Percentiles rank a stretch among this genome's conserved stretches.
Conservation (phyloP, 1,284 basidiomycete genomes). For the Laetiporus sulphureus region DNA sequence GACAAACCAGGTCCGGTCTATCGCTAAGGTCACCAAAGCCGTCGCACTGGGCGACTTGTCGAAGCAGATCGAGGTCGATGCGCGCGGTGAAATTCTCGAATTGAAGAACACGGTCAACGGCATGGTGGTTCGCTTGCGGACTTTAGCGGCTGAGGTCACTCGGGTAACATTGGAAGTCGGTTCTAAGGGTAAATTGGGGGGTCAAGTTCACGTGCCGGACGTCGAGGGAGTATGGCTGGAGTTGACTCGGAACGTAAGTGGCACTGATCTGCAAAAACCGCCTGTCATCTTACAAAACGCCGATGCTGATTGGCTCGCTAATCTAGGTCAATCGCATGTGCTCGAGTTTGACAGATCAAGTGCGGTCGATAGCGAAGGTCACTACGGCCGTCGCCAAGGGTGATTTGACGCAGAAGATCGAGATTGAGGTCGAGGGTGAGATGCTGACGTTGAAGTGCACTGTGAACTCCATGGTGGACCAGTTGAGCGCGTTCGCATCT, state of each 20-base stretch:
- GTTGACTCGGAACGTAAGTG: slow-evolving; percentile 78
- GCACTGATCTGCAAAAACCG: slow-evolving; percentile 8
- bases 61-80: slow-evolving; percentile 96
- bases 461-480: slow-evolving; percentile 86
- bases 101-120: slow-evolving; percentile 98
- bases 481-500: slow-evolving; percentile 85
- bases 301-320: slow-evolving; percentile 5
- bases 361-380: slow-evolving; percentile 86
- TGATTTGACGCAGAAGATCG: slow-evolving; percentile 86
- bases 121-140: slow-evolving; percentile 89
- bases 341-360: slow-evolving; percentile 89
- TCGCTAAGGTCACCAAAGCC: slow-evolving; percentile 96
- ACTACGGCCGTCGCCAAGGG: slow-evolving; percentile 91
- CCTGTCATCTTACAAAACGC: slow-evolving; percentile 1
- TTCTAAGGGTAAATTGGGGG: slow-evolving; percentile 85
- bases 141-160: slow-evolving; percentile 93
- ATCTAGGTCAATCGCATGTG: slow-evolving; percentile 88
- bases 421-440: slow-evolving; percentile 90
- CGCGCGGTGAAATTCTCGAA: slow-evolving; percentile 94
- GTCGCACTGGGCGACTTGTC: slow-evolving; percentile 94
- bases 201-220: slow-evolving; percentile 87
- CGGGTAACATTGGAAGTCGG: slow-evolving; percentile 94
- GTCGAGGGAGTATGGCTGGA: slow-evolving; percentile 96
- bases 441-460: slow-evolving; percentile 81
- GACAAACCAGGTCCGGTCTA: slow-evolving; percentile 91